Percentiles rank a stretch among this genome's conserved stretches.
Evolutionary conservation across 1,284 basidiomycete genomes (phyloP).

Genomic region (Cutaneotrichosporon mucoides): DNA sequence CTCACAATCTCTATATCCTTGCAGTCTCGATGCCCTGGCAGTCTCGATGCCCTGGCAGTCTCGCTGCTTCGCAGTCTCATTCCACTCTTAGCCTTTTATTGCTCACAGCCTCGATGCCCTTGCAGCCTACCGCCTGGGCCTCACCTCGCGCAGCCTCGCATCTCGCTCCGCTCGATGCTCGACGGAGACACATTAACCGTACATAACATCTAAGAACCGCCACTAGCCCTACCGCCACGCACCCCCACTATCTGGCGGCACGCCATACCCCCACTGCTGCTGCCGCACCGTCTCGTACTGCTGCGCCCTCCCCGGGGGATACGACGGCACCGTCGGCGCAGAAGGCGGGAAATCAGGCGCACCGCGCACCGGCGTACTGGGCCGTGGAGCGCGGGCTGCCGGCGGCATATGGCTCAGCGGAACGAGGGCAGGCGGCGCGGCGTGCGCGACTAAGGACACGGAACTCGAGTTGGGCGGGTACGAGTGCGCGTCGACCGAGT

Average conservation of each 20-base stretch:
- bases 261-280: background rate
- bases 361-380: background rate
- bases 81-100: too few relatives aligned
- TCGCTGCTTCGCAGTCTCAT: too few relatives aligned
- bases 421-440: background rate
- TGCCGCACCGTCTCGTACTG: background rate
- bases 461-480: conserved; percentile 3
- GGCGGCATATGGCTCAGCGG: background rate
- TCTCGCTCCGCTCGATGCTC: too few relatives aligned
- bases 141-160: too few relatives aligned
- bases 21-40: too few relatives aligned
- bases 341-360: background rate
- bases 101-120: too few relatives aligned
- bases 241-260: background rate
- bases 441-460: background rate
- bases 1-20: too few relatives aligned
- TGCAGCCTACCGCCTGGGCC: too few relatives aligned
- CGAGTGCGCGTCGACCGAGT: background rate
- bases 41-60: too few relatives aligned
- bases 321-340: background rate
- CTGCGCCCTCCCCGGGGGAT: background rate
- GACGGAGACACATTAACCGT: too few relatives aligned
- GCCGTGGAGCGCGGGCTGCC: background rate
- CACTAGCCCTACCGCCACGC: background rate
- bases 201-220: background rate